Conservation (phyloP, 2,329 filamentous ascomycete species). For the Microsporum audouinii region DNA sequence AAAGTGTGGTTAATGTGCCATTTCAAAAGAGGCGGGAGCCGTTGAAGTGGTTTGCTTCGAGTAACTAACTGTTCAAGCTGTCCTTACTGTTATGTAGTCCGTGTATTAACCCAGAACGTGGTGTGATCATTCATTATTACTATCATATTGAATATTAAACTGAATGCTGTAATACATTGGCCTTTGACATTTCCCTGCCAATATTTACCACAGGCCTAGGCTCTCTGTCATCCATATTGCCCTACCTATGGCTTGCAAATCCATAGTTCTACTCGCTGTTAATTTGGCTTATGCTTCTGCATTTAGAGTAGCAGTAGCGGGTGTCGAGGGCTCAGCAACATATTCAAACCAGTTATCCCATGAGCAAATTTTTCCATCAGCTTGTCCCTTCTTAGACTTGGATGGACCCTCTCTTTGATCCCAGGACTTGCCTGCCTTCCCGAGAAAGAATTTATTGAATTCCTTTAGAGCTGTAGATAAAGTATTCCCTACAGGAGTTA, state of each 20-base stretch:
- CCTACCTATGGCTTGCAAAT: neutral
- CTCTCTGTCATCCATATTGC: neutral
- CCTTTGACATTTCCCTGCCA: no score
- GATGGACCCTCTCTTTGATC: constrained; percentile 29
- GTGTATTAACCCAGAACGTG: no score
- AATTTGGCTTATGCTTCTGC: neutral
- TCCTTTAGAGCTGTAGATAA: constrained; percentile 34
- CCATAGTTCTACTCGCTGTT: neutral
- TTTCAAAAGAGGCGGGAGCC: no score
- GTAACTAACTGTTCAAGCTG: no score
- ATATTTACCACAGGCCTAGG: no score
- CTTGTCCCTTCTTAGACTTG: constrained; percentile 17
- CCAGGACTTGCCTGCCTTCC: constrained; percentile 50
- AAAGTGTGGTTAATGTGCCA: no score
- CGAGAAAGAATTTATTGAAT: constrained; percentile 48
- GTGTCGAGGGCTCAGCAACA: constrained; percentile 12
- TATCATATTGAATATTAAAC: no score
- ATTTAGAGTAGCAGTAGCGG: neutral
- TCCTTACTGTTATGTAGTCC: no score
- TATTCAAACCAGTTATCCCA: constrained; percentile 26
- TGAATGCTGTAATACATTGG: no score
- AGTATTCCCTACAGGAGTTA: constrained; percentile 24
- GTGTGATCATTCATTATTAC: no score
- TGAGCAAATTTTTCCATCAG: constrained; percentile 18
- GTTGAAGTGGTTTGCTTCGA: no score